Evolutionary conservation across 1,284 basidiomycete genomes (phyloP).

Genomic region (Cryptococcus sp.): DNA sequence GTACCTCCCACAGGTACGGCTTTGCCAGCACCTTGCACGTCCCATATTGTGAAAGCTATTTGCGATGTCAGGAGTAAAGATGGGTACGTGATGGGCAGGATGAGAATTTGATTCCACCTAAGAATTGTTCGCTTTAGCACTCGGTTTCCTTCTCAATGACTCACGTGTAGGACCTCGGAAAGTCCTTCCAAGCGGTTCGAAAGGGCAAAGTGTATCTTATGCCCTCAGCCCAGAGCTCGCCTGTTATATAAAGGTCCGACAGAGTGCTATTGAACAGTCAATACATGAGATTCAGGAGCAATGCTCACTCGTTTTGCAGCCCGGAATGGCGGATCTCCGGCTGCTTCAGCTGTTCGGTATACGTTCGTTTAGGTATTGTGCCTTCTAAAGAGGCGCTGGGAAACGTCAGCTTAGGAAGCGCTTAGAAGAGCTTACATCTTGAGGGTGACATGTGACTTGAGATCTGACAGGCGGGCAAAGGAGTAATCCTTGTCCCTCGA

Average conservation of each 20-base stretch:
- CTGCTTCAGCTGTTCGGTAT: constrained; percentile 73
- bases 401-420: constrained; percentile 7
- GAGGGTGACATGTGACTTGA: constrained; percentile 82
- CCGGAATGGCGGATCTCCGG: constrained; percentile 78
- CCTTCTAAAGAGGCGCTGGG: constrained; percentile 81
- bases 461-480: constrained; percentile 81
- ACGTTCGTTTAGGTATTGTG: constrained; percentile 64
- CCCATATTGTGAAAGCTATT: constrained; percentile 92
- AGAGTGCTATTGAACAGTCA: constrained; percentile 61
- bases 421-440: constrained; percentile 66
- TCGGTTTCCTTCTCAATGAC: constrained; percentile 32
- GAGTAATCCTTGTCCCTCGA: constrained; percentile 68
- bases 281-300: constrained; percentile 32
- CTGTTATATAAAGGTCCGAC: constrained; percentile 89
- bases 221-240: constrained; percentile 88
- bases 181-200: constrained; percentile 88
- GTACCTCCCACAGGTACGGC: constrained; percentile 83
- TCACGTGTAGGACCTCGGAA: constrained; percentile 78
- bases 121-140: not conserved
- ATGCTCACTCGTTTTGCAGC: constrained; percentile 69
- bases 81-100: constrained; percentile 85
- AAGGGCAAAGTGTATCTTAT: constrained; percentile 88
- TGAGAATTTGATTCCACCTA: constrained; percentile 95
- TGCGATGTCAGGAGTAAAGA: constrained; percentile 86
- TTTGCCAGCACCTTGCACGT: constrained; percentile 76